Conservation (phyloP, 169 alveolate genomes). For the Amoebophrya sp. region DNA sequence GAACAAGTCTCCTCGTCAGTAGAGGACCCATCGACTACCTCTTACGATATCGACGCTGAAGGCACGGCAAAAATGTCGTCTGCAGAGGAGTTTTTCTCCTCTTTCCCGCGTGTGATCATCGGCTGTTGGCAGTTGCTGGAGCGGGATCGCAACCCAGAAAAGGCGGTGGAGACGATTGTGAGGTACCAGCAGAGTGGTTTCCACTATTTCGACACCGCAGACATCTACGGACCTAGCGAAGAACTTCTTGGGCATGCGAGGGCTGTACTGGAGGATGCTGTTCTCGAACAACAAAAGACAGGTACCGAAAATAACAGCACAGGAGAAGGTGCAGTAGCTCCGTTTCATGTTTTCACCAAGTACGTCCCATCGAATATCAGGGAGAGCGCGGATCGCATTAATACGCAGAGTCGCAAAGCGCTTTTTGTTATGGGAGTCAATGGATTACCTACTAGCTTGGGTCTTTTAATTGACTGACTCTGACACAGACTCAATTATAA, state of each 20-base stretch:
- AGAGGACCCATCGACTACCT: too few species aligned
- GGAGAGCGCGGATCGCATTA: background rate
- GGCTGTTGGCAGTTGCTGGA: background rate
- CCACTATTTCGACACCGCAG: slow-evolving; percentile 7
- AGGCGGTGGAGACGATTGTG: background rate
- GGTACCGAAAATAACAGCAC: too few species aligned
- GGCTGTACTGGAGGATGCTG: background rate
- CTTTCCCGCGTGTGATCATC: background rate
- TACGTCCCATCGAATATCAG: background rate
- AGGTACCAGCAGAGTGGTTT: background rate
- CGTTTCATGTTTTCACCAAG: background rate
- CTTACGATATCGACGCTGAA: too few species aligned
- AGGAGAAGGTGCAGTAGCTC: background rate
- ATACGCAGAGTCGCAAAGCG: background rate
- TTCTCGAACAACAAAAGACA: background rate
- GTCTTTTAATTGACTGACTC: too few species aligned
- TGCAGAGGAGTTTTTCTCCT: background rate
- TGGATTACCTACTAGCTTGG: too few species aligned
- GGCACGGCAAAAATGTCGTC: too few species aligned
- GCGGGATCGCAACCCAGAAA: background rate
- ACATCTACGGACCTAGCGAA: slow-evolving; percentile 17
- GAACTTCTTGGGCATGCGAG: background rate
- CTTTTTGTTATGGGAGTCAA: too few species aligned
- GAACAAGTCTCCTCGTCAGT: too few species aligned
- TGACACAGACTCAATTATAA: too few species aligned